Conservation (phyloP, 257 asterid genomes). For the Solanum pennellii region DNA sequence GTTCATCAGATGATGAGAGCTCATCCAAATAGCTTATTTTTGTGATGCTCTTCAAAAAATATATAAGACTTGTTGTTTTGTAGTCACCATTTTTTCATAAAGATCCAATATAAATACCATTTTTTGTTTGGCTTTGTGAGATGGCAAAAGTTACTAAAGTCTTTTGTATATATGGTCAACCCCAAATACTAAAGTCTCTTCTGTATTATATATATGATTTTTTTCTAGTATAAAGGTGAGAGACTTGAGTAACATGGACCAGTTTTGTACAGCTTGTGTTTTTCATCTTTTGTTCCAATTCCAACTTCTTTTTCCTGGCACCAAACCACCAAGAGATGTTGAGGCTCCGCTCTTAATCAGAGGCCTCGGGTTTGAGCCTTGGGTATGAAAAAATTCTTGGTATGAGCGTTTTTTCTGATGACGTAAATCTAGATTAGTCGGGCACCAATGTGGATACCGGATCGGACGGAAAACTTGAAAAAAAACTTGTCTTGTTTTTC, state of each 20-base stretch:
- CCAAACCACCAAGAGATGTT: neutral
- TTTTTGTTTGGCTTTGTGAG: neutral
- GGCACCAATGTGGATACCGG: neutral
- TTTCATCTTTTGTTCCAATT: neutral
- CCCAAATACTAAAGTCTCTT: neutral
- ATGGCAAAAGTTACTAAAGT: neutral
- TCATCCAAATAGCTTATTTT: conserved; percentile 4
- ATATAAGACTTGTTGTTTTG: neutral
- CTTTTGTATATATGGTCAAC: neutral
- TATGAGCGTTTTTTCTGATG: too few species aligned
- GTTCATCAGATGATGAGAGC: conserved; percentile 59
- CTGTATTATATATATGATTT: neutral
- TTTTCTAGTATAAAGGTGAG: neutral
- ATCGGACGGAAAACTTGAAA: neutral
- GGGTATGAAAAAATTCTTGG: too few species aligned
- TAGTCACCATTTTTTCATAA: neutral
- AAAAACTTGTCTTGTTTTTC: neutral
- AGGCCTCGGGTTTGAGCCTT: neutral
- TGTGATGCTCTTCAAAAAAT: neutral
- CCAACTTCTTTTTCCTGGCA: neutral
- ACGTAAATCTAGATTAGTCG: too few species aligned
- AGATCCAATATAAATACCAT: neutral
- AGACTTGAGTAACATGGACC: neutral
- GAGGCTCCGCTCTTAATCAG: neutral
- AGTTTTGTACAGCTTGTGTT: neutral